These are phyloP conservation scores for Avena sativa DNA, from an alignment of 176 grass and related monocot species.

Conservation along the genomic window DNA sequence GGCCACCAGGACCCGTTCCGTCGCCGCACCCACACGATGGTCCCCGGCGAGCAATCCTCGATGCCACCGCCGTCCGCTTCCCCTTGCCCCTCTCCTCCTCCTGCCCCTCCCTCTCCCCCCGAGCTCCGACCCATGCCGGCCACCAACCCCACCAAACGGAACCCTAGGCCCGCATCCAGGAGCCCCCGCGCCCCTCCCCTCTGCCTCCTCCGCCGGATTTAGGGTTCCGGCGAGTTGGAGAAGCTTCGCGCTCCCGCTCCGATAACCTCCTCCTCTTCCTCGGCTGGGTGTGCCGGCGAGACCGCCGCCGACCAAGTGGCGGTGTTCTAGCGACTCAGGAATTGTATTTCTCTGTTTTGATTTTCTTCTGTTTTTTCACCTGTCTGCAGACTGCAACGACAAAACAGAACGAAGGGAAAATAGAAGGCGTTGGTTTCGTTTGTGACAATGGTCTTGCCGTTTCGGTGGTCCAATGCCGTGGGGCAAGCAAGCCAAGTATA, in stretches of 20 bases:
- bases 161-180: conserved; percentile 37
- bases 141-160: conserved; percentile 36
- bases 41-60: conserved; percentile 67
- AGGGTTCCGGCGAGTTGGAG: conserved; percentile 26
- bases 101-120: conserved; percentile 36
- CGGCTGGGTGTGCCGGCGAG: neutral
- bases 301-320: conserved; percentile 13
- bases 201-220: conserved; percentile 17
- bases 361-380: neutral
- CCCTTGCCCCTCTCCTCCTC: conserved; percentile 41
- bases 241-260: neutral
- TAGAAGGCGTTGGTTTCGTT: neutral
- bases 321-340: neutral
- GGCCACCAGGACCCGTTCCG: conserved; percentile 95
- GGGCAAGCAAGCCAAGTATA: neutral
- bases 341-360: conserved; percentile 28
- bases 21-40: conserved; percentile 82
- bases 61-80: conserved; percentile 35
- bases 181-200: conserved; percentile 16
- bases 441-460: neutral
- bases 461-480: conserved; percentile 4
- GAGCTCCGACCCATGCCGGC: conserved; percentile 51
- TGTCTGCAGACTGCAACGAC: neutral
- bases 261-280: neutral
- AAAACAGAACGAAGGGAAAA: neutral